Percentiles rank a stretch among this genome's conserved stretches.
These are phyloP conservation scores for Daedaleopsis sinensis DNA, from an alignment of 768 basidiomycete species.

Conservation along the genomic window DNA sequence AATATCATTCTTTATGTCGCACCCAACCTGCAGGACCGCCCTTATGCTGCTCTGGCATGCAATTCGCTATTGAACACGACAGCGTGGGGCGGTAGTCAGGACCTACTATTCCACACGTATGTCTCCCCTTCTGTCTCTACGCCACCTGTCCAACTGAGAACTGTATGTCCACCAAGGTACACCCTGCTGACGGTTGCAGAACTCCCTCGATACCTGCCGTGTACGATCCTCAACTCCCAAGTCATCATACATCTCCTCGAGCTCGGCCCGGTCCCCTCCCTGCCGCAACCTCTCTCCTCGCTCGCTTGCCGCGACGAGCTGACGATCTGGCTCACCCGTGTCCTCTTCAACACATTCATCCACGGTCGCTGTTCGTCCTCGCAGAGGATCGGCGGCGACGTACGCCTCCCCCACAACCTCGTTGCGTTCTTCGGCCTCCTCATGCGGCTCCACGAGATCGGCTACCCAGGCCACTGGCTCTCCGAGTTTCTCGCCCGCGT, in stretches of 20 bases:
- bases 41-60: constrained; percentile 30
- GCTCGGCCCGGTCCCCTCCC: background rate
- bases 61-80: constrained; percentile 34
- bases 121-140: too few species aligned
- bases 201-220: constrained; percentile 33
- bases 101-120: too few species aligned
- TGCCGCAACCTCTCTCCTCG: constrained; percentile 17
- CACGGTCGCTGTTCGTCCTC: constrained; percentile 27
- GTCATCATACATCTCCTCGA: constrained; percentile 18
- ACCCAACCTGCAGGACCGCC: constrained; percentile 28
- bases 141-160: too few species aligned
- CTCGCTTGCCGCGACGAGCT: constrained; percentile 35
- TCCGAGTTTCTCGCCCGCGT: constrained; percentile 34
- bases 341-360: constrained; percentile 35
- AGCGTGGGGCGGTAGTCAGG: constrained; percentile 21
- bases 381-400: constrained; percentile 26
- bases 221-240: constrained; percentile 26
- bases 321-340: constrained; percentile 35
- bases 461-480: constrained; percentile 43
- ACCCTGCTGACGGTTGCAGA: constrained; percentile 31
- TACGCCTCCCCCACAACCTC: constrained; percentile 39
- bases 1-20: constrained; percentile 31
- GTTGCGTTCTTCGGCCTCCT: constrained; percentile 37
- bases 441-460: constrained; percentile 35
- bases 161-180: too few species aligned